Evolutionary conservation across 805 yeast genomes (phyloP).

Genomic region (Myxozyma kluyveri): DNA sequence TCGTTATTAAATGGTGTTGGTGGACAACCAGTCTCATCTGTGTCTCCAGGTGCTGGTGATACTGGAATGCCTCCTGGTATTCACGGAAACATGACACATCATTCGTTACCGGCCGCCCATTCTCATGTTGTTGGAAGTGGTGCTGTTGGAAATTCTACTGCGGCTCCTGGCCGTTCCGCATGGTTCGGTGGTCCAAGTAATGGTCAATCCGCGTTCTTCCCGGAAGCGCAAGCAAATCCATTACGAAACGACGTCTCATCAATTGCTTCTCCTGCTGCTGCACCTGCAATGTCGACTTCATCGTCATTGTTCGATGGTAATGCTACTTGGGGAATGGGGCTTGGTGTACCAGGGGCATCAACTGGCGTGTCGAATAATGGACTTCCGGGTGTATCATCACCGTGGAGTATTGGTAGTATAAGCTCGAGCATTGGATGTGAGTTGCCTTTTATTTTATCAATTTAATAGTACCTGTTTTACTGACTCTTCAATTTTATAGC

Average conservation of each 20-base stretch:
- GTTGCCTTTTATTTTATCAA: too few species aligned
- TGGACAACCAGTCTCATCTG: not conserved
- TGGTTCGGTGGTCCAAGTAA: constrained; percentile 14
- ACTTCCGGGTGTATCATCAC: not conserved
- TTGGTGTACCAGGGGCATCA: constrained; percentile 15
- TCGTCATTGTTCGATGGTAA: constrained; percentile 9
- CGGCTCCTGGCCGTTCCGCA: constrained; percentile 5
- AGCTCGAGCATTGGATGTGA: not conserved
- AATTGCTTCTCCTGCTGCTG: not conserved
- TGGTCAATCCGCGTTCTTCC: constrained; percentile 24
- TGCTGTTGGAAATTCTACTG: too few species aligned
- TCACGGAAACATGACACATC: too few species aligned
- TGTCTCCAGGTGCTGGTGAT: too few species aligned
- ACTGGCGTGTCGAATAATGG: not conserved
- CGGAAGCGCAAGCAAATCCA: constrained; percentile 7
- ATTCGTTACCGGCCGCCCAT: too few species aligned
- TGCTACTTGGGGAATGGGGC: constrained; percentile 20
- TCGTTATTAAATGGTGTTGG: not conserved
- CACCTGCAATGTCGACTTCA: not conserved
- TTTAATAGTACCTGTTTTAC: too few species aligned
- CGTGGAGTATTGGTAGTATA: constrained; percentile 4
- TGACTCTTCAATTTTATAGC: too few species aligned
- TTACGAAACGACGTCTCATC: not conserved
- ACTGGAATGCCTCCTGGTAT: too few species aligned
- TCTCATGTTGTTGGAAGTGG: too few species aligned